Evolutionary conservation across 78 protist genomes (phyloP).

Genomic region (Dictyostelium discoideum): DNA sequence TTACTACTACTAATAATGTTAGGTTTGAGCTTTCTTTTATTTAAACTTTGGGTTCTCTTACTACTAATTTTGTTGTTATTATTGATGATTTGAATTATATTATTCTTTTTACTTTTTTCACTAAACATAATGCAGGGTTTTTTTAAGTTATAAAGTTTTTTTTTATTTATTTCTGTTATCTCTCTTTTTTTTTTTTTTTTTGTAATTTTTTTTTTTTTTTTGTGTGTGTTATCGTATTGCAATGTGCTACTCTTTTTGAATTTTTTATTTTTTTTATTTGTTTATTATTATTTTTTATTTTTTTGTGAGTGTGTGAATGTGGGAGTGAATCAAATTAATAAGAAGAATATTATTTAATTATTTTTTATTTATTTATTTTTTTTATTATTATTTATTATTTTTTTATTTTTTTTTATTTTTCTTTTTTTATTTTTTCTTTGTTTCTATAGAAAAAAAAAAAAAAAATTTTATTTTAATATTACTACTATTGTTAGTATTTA

Average conservation of each 20-base stretch:
- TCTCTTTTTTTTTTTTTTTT: not conserved
- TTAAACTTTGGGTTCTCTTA: constrained; percentile 1
- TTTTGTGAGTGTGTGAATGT: not conserved
- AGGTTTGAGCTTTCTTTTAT: constrained; percentile 18
- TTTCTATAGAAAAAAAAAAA: too few relatives aligned
- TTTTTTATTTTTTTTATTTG: too few relatives aligned
- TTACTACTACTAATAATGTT: not conserved
- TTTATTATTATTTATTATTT: not conserved
- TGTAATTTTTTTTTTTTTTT: not conserved
- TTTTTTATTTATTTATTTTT: not conserved
- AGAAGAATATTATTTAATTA: not conserved
- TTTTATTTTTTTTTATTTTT: not conserved
- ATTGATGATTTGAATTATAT: not conserved
- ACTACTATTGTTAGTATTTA: too few relatives aligned
- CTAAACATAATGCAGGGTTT: constrained; percentile 17
- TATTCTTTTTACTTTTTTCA: not conserved
- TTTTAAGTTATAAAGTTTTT: not conserved
- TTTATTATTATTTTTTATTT: not conserved
- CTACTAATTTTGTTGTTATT: not conserved
- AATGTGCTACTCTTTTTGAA: not conserved
- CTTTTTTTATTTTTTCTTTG: not conserved
- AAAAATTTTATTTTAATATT: too few relatives aligned
- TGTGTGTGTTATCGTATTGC: not conserved
- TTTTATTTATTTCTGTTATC: not conserved
- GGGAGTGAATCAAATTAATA: not conserved